A percentile compares a stretch with the other conserved stretches of the same genome.
phyloP scores from a whole-genome alignment of 2,329 filamentous ascomycete genomes.

The Penicillium aurantiogriseum region DNA sequence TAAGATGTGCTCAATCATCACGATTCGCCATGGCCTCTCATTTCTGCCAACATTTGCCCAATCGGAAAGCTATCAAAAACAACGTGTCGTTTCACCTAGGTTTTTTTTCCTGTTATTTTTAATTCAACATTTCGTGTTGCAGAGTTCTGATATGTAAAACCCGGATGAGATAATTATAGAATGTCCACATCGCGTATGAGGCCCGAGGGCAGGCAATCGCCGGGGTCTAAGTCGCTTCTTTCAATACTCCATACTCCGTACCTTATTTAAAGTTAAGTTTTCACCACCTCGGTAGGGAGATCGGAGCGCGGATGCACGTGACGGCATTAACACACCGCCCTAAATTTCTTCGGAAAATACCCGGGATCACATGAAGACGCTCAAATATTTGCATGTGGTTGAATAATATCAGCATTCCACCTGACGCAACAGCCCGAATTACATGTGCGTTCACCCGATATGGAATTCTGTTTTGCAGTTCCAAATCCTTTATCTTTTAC shows the following conservation, averaged over 20 bases:
- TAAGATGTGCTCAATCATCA: neutral
- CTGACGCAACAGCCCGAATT: neutral
- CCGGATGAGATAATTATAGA: neutral
- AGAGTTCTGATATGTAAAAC: neutral
- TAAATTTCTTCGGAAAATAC: neutral
- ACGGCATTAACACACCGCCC: neutral
- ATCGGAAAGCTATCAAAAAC: neutral
- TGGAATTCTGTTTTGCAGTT: neutral
- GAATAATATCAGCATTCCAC: neutral
- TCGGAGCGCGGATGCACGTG: neutral
- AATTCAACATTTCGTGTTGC: neutral
- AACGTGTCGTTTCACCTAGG: neutral
- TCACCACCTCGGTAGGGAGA: neutral
- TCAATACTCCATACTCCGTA: neutral
- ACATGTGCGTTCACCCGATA: neutral
- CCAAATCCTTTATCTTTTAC: neutral
- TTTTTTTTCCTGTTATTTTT: neutral
- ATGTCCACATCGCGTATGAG: neutral
- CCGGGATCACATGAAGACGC: neutral
- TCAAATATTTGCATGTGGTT: neutral
- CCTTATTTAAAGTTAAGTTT: neutral
- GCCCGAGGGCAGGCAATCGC: neutral
- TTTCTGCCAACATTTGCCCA: neutral
- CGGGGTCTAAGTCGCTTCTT: neutral
- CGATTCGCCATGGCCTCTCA: neutral